These are phyloP conservation scores for Cicer arietinum DNA, from an alignment of 306 rosid species.

Conservation along the genomic window DNA sequence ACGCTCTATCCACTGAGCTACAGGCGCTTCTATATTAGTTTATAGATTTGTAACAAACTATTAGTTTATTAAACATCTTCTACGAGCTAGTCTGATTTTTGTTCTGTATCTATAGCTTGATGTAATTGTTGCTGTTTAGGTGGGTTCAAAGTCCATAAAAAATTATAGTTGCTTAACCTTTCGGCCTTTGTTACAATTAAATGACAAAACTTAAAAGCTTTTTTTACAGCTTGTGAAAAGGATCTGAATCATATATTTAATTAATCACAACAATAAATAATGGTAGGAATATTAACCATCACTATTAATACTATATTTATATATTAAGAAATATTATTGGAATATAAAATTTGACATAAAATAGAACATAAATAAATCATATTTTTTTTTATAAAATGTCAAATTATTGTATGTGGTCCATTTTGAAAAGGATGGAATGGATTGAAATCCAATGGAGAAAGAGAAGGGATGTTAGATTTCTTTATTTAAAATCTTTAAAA, in stretches of 20 bases:
- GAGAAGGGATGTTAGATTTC: neutral
- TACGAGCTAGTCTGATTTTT: neutral
- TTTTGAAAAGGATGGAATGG: neutral
- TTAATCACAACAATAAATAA: constrained; percentile 9
- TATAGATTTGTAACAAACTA: fast-evolving
- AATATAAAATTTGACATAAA: no score
- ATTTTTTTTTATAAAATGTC: no score
- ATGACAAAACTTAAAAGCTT: constrained; percentile 14
- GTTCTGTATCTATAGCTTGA: neutral
- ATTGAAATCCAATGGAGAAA: neutral
- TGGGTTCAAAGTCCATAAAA: constrained; percentile 12
- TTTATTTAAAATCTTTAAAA: no score
- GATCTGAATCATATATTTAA: neutral
- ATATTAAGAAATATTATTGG: no score
- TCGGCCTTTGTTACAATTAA: constrained; percentile 13
- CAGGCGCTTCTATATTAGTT: neutral
- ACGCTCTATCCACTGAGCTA: constrained; percentile 58
- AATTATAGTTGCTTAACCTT: neutral
- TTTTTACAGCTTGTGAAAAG: constrained; percentile 22
- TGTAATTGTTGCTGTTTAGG: neutral
- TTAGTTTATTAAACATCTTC: no score
- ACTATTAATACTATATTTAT: neutral
- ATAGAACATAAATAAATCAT: no score
- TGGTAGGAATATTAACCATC: constrained; percentile 13
- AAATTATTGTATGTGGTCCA: no score